Base-by-base conservation (phyloP, 768 basidiomycete species). In the Leucosporidium scottii region DNA sequence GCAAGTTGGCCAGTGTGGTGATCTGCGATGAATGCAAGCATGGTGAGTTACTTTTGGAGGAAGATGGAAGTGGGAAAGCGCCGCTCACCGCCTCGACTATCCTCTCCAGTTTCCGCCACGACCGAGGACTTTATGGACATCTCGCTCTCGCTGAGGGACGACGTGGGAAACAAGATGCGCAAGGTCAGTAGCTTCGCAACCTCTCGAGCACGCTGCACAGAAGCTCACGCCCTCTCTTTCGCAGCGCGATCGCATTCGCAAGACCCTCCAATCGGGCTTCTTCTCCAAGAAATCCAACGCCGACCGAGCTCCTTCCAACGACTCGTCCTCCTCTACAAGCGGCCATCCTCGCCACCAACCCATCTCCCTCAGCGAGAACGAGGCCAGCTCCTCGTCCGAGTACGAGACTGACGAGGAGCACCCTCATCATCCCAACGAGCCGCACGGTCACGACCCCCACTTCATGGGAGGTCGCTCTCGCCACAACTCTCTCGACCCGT, bases 41-140 rank as follows among this genome's bases (percentile, higher is more conserved):
- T 74, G 85, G 71, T 96, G 59, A 70, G 79, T 75, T 36, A 2
- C 21, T 21, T 28, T 58, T 21, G 20, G 48, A 31, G n/a, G 31
- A 27, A 31, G 25, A 27, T 36, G 5, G 12, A 12, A 36, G 34
- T 36, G 12, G 12, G 34, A 15, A 44, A 13, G 4, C 5, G 36
- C 47, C 21, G 25, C 39, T 23, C 0, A 59, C 54, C 39, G 27
- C 30, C 50, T 44, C 39, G 39, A 13, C 13, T 6, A 44, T 44
- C 39, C 8, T 44, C 21, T 21, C 12, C 65, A 81, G 80, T 81
- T 27, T 94, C 92, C 3, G 86, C 91, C 72, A 90, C 89, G 8
- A 88, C 89, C 76, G 93, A 98, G 78, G 91, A 92, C 75, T 97
- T 96, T 78, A 87, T 89, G 77, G 93, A 96, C 78, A 87, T 98